Percentiles rank a stretch among this genome's conserved stretches.
Conservation (phyloP, 176 grass and related monocot genomes). For the Bothriochloa decipiens region DNA sequence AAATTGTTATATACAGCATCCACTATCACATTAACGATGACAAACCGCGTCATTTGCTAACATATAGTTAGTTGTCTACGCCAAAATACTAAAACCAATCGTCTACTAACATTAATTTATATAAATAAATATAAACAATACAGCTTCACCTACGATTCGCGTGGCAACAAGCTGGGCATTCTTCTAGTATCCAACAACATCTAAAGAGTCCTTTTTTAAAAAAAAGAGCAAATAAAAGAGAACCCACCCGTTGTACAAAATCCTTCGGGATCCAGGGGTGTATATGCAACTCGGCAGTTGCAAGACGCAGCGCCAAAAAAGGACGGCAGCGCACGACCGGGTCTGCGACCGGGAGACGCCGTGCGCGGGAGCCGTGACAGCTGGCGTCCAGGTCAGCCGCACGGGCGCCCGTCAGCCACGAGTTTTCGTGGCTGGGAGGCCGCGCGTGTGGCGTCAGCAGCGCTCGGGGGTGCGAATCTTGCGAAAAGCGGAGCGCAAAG, state of each 20-base stretch:
- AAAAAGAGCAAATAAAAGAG: neutral
- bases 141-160: too few species aligned
- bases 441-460: conserved; percentile 38
- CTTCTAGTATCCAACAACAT: too few species aligned
- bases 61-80: too few species aligned
- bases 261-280: neutral
- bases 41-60: too few species aligned
- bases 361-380: neutral
- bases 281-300: neutral
- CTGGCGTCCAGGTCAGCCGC: conserved; percentile 61
- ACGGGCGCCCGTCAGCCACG: conserved; percentile 43
- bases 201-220: too few species aligned
- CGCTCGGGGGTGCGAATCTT: neutral
- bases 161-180: too few species aligned
- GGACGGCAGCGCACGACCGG: neutral
- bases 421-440: conserved; percentile 62
- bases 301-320: neutral
- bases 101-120: too few species aligned
- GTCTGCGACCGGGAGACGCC: neutral
- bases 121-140: too few species aligned
- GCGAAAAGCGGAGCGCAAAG: conserved; percentile 46
- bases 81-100: too few species aligned
- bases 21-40: too few species aligned
- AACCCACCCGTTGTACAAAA: neutral
- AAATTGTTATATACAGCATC: too few species aligned